Evolutionary conservation across 2,329 filamentous ascomycete species (phyloP).

Genomic region (Aspergillaceae sp.): DNA sequence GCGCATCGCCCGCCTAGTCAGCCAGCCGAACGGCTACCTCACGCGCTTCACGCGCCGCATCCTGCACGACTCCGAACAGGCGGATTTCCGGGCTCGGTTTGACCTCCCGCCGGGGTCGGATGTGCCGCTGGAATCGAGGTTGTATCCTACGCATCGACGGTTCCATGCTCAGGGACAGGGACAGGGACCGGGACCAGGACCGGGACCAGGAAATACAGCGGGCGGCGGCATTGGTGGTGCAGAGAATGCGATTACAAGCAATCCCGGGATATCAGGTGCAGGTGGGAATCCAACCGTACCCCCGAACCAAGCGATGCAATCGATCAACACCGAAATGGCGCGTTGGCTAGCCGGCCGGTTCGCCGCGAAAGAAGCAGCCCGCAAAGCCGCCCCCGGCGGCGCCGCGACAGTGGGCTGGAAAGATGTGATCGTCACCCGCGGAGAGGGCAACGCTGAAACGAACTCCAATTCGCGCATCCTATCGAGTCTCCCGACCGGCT

Average conservation of each 20-base stretch:
- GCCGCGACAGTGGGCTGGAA: slow-evolving; percentile 53
- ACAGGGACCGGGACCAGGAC: not conserved
- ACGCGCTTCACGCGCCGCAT: slow-evolving; percentile 33
- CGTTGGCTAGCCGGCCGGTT: slow-evolving; percentile 47
- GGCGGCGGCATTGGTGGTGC: not conserved
- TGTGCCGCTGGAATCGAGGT: not conserved
- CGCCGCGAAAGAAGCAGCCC: slow-evolving; percentile 66
- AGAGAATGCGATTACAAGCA: too few species aligned
- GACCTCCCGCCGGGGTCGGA: slow-evolving; percentile 4
- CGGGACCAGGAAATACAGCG: not conserved
- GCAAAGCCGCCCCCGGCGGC: slow-evolving; percentile 56
- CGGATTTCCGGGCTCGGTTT: slow-evolving; percentile 30
- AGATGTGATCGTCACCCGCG: slow-evolving; percentile 44
- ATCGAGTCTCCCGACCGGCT: too few species aligned
- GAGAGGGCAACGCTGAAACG: too few species aligned
- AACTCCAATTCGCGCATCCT: too few species aligned
- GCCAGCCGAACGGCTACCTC: slow-evolving; percentile 31
- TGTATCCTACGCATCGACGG: not conserved
- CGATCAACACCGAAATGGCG: slow-evolving; percentile 25
- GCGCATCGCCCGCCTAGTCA: slow-evolving; percentile 55
- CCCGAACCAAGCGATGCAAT: too few species aligned
- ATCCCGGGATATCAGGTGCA: too few species aligned
- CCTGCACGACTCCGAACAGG: slow-evolving; percentile 32
- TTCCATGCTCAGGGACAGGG: not conserved
- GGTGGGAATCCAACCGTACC: too few species aligned